These are phyloP conservation scores for Carallia pectinifolia DNA, from an alignment of 345 rosid species.

Conservation along the genomic window DNA sequence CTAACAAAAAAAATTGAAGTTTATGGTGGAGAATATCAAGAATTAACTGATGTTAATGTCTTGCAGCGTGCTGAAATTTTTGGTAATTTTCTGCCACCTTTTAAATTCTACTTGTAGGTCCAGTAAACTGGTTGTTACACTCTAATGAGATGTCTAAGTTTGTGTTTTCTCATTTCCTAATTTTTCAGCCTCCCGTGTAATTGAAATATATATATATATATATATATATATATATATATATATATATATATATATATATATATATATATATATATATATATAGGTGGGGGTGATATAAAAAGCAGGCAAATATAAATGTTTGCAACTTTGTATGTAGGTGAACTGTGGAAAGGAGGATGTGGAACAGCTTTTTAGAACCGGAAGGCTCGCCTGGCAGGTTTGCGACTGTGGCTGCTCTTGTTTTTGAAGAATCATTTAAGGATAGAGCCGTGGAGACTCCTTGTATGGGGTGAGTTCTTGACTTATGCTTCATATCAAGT, in stretches of 20 bases:
- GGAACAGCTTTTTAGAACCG: slow-evolving; percentile 78
- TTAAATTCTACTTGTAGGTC: neutral
- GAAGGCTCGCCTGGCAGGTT: slow-evolving; percentile 86
- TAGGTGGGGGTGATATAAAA: neutral
- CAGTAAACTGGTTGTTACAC: too few relatives aligned
- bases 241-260: neutral
- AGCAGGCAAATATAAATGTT: neutral
- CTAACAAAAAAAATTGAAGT: too few relatives aligned
- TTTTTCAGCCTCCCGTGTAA: too few relatives aligned
- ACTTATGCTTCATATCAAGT: neutral
- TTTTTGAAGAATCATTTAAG: slow-evolving; percentile 75
- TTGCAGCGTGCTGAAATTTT: too few relatives aligned
- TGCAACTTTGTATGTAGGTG: slow-evolving; percentile 44
- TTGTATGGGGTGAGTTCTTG: slow-evolving; percentile 70
- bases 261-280: neutral
- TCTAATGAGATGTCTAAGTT: too few relatives aligned
- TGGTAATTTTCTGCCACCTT: neutral
- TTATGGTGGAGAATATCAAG: too few relatives aligned
- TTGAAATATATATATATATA: too few relatives aligned
- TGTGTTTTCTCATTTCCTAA: too few relatives aligned
- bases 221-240: neutral
- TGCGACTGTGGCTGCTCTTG: slow-evolving; percentile 89
- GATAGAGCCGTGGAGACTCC: slow-evolving; percentile 67
- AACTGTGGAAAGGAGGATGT: slow-evolving; percentile 70
- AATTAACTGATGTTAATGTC: too few relatives aligned